These are phyloP conservation scores for Chrysosporium keratinophilum DNA, from an alignment of 2,329 filamentous ascomycete genomes.

Conservation along the genomic window DNA sequence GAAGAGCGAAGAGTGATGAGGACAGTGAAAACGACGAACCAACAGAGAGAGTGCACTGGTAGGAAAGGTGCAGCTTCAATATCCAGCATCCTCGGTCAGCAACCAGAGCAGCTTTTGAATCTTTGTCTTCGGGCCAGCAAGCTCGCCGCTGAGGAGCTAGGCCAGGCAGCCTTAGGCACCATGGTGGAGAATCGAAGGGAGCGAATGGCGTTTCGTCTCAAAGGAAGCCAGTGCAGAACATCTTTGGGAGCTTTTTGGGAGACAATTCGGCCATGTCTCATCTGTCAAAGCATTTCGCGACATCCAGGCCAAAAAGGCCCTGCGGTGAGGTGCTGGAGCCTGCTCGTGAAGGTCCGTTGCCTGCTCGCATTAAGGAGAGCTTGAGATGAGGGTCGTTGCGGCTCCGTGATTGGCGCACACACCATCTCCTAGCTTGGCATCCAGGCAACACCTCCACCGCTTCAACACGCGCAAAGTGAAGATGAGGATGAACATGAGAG, in stretches of 20 bases:
- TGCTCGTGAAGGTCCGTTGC: too few relatives aligned
- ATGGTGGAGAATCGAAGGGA: background rate
- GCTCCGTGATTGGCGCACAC: background rate
- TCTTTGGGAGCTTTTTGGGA: background rate
- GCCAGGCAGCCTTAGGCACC: constrained; percentile 10
- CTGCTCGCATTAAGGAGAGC: background rate
- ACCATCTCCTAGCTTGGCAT: background rate
- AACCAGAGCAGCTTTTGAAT: background rate
- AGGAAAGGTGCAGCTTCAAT: background rate
- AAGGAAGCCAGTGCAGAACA: background rate
- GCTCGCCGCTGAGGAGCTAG: background rate
- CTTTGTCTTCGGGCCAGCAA: background rate
- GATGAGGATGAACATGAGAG: too few relatives aligned
- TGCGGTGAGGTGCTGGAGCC: too few relatives aligned
- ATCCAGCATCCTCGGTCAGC: background rate
- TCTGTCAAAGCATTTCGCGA: background rate
- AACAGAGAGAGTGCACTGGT: background rate
- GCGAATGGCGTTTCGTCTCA: background rate
- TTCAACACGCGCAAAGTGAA: too few relatives aligned
- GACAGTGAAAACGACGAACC: background rate
- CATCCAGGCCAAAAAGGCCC: background rate
- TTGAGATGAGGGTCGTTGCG: background rate
- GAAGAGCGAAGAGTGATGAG: background rate
- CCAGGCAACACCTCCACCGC: constrained; percentile 1
- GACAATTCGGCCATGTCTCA: background rate